Base-by-base conservation (phyloP, 345 rosid genomes). In the Lepidium africanum region DNA sequence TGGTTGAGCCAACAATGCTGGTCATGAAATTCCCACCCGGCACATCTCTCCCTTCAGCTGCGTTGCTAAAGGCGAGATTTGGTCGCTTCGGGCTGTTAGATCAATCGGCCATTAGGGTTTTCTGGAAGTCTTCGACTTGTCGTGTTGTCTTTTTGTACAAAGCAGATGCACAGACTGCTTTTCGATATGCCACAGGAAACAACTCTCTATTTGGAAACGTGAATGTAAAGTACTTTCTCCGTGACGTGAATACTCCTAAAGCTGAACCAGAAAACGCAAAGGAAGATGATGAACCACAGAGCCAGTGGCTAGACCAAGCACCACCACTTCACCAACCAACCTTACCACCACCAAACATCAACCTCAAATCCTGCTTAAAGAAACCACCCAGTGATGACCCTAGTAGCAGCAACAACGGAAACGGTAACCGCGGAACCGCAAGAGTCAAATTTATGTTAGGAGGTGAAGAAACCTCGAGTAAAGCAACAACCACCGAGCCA, bases 361-460 rank as follows among this genome's bases (percentile, higher is more conserved):
- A 83, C 82, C 92, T 85, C 17, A 95, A 85, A 81, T 95, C 97
- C 12, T 82, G 88, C 50, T 74, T 95, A 81, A 95, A 95, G 92
- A 91, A 81, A 72, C 79, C 85, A 5, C 58, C 76, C 33, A 30
- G 33, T 0, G 79, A 84, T 2, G 77, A 73, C 51, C 42, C 59
- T 49, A 55, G 65, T 55, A 70, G 93, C 78, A 47, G 59, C 75
- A 45, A 60, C 78, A 3, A 95, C 23, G 81, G 93, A 39, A 84
- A 81, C 36, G 60, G 68, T 13, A 70, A 23, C 27, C 67, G 74
- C 5, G 85, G 88, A 51, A 80, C 82, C 2, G 74, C 90, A 6
- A 93, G 97, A 65, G 99, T 95, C 72, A 95, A 89, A 77, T 95
- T 95, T 89, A 63, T 89, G 85, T 81, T 95, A 82, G 92, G 89